phyloP scores from a whole-genome alignment of 495 filamentous ascomycete genomes.

The Emericellopsis terricola region DNA sequence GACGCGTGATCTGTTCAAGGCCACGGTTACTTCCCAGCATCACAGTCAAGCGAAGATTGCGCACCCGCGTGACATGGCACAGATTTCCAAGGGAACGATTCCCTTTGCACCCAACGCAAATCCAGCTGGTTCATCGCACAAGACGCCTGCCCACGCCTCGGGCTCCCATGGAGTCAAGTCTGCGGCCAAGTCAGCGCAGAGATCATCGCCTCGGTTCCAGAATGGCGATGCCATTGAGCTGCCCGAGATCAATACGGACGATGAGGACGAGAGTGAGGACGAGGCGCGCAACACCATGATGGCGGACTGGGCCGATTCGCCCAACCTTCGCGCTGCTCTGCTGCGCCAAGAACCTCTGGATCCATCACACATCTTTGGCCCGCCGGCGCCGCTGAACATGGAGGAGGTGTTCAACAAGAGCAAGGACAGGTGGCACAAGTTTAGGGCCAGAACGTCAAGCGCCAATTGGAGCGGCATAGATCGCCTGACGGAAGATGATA shows the following conservation, averaged over 20 bases:
- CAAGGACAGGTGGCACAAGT: conserved; percentile 65
- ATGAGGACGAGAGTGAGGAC: conserved; percentile 63
- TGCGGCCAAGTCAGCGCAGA: conserved; percentile 32
- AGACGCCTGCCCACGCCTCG: conserved; percentile 38
- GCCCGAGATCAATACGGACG: conserved; percentile 77
- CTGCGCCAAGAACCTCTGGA: conserved; percentile 65
- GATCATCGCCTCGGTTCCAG: conserved; percentile 61
- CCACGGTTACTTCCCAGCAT: conserved; percentile 31
- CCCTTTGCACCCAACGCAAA: conserved; percentile 61
- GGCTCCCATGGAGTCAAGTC: conserved; percentile 22
- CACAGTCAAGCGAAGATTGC: conserved; percentile 39
- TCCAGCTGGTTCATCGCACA: conserved; percentile 30
- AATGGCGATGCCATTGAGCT: conserved; percentile 69
- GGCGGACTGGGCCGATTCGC: conserved; percentile 71
- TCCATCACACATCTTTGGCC: conserved; percentile 77
- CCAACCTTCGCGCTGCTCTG: conserved; percentile 51
- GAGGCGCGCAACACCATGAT: conserved; percentile 34
- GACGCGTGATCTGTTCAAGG: conserved; percentile 23
- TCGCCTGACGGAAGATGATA: conserved; percentile 75
- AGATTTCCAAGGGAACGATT: conserved; percentile 73
- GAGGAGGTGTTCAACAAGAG: conserved; percentile 85
- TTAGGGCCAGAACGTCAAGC: conserved; percentile 73
- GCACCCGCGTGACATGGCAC: conserved; percentile 59
- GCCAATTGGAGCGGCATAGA: conserved; percentile 87
- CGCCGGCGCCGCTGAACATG: conserved; percentile 69